Base-by-base conservation (phyloP, 108 stramenopile genomes). In the Nitzschia putrida region DNA sequence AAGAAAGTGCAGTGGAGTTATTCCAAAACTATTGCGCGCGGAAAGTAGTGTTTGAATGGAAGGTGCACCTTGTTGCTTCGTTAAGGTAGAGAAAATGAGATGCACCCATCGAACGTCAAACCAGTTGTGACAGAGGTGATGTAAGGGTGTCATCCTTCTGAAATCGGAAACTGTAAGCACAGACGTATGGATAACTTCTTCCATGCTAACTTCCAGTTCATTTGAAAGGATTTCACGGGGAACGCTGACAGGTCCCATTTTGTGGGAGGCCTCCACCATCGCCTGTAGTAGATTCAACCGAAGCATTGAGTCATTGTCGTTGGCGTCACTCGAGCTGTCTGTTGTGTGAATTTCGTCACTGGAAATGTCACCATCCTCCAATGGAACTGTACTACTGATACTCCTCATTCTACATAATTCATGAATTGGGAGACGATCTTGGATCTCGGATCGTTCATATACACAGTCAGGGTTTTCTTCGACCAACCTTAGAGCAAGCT, bases 1-100 rank as follows among this genome's bases (percentile, higher is more conserved):
- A 43, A 74, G 49, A 57, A 67, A 74, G 25, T 74, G 73, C 39
- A 74, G 66, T 11, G 73, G 66, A 26, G 73, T 74, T 12, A 39
- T 67, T 21, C 73, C 73, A 53, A 58, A 50, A 18, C 50, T 57
- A 58, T 74, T 66, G 12, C 53, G 50, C 21, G 73, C 65, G 9
- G 57, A 24, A 11, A 74, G 40, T 16, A 74, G 49, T 26, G 73
- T 59, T 50, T 47, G 44, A 22, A 59, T 66, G 25, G 73, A 39
- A 3, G 73, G 73, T 3, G 73, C 73, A 11, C 43, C 25, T 39
- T 57, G 66, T 11, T 44, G 34, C 14, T 74, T 66, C n/a, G 58
- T 45, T 12, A 66, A 61, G n/a, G 38, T 67, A 7, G 37, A 42
- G 0, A 74, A 53, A 38, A 74, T 57, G 8, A 74, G 66, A 24